Conservation (phyloP, 768 basidiomycete genomes). For the Strobilomyces dryophilus region DNA sequence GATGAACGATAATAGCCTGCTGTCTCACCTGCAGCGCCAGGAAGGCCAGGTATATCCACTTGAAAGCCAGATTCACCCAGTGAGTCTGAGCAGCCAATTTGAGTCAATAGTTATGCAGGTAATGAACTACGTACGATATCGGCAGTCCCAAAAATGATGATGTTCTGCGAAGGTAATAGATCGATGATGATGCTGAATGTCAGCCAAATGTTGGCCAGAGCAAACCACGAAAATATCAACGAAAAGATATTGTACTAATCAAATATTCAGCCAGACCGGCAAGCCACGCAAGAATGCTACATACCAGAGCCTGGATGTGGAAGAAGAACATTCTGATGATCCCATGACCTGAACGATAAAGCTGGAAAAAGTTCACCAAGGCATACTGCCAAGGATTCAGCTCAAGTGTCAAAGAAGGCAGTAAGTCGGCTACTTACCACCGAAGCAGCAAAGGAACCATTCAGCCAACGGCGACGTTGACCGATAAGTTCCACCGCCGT, state of each 20-base stretch:
- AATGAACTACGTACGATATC: constrained; percentile 50
- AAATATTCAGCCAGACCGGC: background rate
- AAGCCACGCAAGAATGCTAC: constrained; percentile 26
- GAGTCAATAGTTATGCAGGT: background rate
- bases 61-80: constrained; percentile 78
- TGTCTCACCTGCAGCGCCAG: constrained; percentile 64
- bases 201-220: constrained; percentile 87
- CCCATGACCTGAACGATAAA: constrained; percentile 85
- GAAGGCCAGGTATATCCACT: constrained; percentile 86
- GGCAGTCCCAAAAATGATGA: constrained; percentile 68
- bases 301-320: constrained; percentile 85
- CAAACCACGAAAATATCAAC: constrained; percentile 90
- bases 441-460: constrained; percentile 92
- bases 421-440: constrained; percentile 49
- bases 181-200: constrained; percentile 97
- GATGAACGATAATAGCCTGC: background rate
- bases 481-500: constrained; percentile 89
- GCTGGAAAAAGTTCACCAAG: constrained; percentile 86
- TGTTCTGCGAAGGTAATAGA: constrained; percentile 54
- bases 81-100: constrained; percentile 49
- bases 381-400: constrained; percentile 57
- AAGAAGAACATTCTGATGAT: constrained; percentile 95
- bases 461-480: constrained; percentile 94
- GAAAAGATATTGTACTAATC: constrained; percentile 78
- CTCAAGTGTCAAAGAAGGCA: background rate